phyloP scores from a whole-genome alignment of 2,329 filamentous ascomycete species.

The Diaporthe humulicola region DNA sequence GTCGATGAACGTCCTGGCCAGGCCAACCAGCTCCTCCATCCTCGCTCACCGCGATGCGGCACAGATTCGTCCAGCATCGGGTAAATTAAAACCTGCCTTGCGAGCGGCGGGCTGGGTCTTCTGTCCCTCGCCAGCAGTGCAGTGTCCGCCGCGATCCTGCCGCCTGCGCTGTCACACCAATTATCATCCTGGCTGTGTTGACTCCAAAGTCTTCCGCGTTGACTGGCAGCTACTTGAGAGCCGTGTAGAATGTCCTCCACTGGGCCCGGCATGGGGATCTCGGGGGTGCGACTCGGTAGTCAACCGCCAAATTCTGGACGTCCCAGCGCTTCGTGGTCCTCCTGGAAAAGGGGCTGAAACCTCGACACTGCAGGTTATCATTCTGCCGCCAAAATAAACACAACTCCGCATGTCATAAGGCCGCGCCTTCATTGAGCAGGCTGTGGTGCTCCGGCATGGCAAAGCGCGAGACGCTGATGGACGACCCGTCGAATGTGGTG shows the following conservation, averaged over 20 bases:
- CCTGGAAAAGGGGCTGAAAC: not conserved
- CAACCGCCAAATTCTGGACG: constrained; percentile 49
- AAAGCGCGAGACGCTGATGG: constrained; percentile 19
- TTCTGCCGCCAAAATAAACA: constrained; percentile 38
- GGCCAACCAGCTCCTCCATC: too few relatives aligned
- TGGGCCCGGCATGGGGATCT: constrained; percentile 56
- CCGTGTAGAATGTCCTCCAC: constrained; percentile 51
- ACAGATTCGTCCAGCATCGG: constrained; percentile 48
- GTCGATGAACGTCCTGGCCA: too few relatives aligned
- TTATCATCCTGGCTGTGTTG: constrained; percentile 9
- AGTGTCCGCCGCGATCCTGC: constrained; percentile 25
- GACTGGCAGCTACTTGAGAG: constrained; percentile 50
- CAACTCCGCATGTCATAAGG: constrained; percentile 6
- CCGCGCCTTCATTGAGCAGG: not conserved
- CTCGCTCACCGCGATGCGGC: too few relatives aligned
- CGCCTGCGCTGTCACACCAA: constrained; percentile 33
- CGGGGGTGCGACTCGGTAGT: constrained; percentile 61
- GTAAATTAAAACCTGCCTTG: constrained; percentile 46
- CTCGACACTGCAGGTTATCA: constrained; percentile 32
- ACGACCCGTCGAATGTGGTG: constrained; percentile 28
- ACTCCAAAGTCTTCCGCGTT: constrained; percentile 19
- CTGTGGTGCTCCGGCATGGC: constrained; percentile 16
- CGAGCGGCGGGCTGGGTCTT: constrained; percentile 42
- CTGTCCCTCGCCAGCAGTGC: constrained; percentile 54
- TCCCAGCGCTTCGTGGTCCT: constrained; percentile 1